Evolutionary conservation across 2,329 filamentous ascomycete species (phyloP).

Genomic region (Phialemonium atrogriseum): DNA sequence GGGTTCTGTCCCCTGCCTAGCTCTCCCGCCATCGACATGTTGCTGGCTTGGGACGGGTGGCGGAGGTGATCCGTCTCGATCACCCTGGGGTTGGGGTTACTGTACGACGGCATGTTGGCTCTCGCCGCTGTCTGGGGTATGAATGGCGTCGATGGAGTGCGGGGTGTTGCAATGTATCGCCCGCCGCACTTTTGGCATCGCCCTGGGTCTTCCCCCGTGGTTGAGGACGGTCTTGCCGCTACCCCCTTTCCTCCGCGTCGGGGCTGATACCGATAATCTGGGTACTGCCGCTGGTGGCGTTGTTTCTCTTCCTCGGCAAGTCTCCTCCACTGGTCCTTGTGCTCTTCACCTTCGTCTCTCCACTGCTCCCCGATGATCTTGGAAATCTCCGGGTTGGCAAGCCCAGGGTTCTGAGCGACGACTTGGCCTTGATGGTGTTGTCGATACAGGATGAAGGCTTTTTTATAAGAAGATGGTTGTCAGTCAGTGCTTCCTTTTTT

Average conservation of each 20-base stretch:
- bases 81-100: slow-evolving; percentile 16
- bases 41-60: slow-evolving; percentile 14
- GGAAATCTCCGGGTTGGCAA: slow-evolving; percentile 92
- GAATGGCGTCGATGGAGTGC: slow-evolving; percentile 46
- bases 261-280: slow-evolving; percentile 90
- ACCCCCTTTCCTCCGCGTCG: slow-evolving; percentile 47
- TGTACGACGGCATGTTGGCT: slow-evolving; percentile 13
- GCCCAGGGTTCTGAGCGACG: slow-evolving; percentile 72
- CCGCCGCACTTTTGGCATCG: slow-evolving; percentile 67
- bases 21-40: no score
- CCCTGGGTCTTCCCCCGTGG: slow-evolving; percentile 38
- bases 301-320: slow-evolving; percentile 90
- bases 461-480: slow-evolving; percentile 17
- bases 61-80: slow-evolving; percentile 20
- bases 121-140: slow-evolving; percentile 25
- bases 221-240: slow-evolving; percentile 13
- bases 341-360: slow-evolving; percentile 64
- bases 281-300: slow-evolving; percentile 82
- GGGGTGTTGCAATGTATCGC: slow-evolving; percentile 53
- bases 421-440: slow-evolving; percentile 84
- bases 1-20: no score
- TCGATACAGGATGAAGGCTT: slow-evolving; percentile 96
- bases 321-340: slow-evolving; percentile 79
- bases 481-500: not conserved
- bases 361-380: slow-evolving; percentile 95